A percentile compares a stretch with the other conserved stretches of the same genome.
These are phyloP conservation scores for Monosporascus sp. DNA, from an alignment of 2,329 filamentous ascomycete species.

Conservation along the genomic window DNA sequence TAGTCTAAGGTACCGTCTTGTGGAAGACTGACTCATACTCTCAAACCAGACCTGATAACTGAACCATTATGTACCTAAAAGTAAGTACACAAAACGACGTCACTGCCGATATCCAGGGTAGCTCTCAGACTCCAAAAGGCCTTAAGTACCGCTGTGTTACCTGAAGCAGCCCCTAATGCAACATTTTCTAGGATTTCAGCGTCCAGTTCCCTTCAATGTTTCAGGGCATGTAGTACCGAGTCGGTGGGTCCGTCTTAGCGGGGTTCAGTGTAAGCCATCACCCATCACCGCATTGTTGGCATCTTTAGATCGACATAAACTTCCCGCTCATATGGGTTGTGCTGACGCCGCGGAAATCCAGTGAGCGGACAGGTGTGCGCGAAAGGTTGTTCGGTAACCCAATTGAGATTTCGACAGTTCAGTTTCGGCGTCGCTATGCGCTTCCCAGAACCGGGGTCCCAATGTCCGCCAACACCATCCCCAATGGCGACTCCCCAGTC, in stretches of 20 bases:
- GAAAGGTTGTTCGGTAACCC: slow-evolving; percentile 11
- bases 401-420: slow-evolving; percentile 16
- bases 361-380: slow-evolving; percentile 2
- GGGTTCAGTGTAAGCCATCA: background rate
- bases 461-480: slow-evolving; percentile 30
- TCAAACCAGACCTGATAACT: background rate
- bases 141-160: background rate
- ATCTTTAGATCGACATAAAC: background rate
- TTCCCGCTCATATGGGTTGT: background rate
- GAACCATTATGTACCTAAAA: background rate
- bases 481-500: slow-evolving; percentile 29
- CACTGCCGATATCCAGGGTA: background rate
- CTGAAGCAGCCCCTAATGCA: background rate
- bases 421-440: slow-evolving; percentile 23
- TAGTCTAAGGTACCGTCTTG: too few species aligned
- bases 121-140: background rate
- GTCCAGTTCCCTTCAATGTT: background rate
- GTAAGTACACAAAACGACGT: background rate
- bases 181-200: background rate
- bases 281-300: background rate
- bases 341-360: slow-evolving; percentile 4
- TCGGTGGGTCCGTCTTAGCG: background rate
- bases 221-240: background rate
- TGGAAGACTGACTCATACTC: background rate
- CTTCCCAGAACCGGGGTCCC: slow-evolving; percentile 22